These are phyloP conservation scores for Neofusicoccum ribis DNA, from an alignment of 2,329 filamentous ascomycete genomes.

Conservation along the genomic window DNA sequence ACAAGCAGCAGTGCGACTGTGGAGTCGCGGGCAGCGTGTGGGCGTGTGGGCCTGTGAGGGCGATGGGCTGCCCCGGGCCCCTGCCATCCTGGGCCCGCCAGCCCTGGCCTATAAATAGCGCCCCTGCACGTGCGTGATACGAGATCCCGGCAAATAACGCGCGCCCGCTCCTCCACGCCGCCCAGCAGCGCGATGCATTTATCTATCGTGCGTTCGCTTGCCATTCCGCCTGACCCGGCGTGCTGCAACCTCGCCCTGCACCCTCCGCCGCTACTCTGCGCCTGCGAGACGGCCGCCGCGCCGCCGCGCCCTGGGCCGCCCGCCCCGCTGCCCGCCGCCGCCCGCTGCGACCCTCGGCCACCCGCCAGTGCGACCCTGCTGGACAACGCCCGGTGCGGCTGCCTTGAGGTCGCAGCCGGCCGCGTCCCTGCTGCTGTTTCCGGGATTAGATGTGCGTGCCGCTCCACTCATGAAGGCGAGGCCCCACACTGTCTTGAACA, in stretches of 20 bases:
- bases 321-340: neutral
- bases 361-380: too few relatives aligned
- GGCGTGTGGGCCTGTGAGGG: neutral
- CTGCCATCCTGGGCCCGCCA: neutral
- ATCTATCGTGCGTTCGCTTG: neutral
- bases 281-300: too few relatives aligned
- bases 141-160: neutral
- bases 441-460: too few relatives aligned
- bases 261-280: neutral
- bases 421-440: too few relatives aligned
- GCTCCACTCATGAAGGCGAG: too few relatives aligned
- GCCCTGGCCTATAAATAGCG: constrained; percentile 8
- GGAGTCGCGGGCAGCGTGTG: constrained; percentile 13
- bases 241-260: neutral
- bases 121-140: constrained; percentile 14
- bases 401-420: too few relatives aligned
- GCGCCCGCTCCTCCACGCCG: too few relatives aligned
- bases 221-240: constrained; percentile 1
- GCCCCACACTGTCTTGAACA: too few relatives aligned
- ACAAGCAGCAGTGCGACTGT: constrained; percentile 10
- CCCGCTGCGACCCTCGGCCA: too few relatives aligned
- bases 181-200: neutral
- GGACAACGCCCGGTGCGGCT: too few relatives aligned
- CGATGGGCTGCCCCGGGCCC: neutral
- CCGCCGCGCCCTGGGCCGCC: neutral